Evolutionary conservation across 495 filamentous ascomycete species (phyloP).

Genomic region (Aspergillus ellipticus): DNA sequence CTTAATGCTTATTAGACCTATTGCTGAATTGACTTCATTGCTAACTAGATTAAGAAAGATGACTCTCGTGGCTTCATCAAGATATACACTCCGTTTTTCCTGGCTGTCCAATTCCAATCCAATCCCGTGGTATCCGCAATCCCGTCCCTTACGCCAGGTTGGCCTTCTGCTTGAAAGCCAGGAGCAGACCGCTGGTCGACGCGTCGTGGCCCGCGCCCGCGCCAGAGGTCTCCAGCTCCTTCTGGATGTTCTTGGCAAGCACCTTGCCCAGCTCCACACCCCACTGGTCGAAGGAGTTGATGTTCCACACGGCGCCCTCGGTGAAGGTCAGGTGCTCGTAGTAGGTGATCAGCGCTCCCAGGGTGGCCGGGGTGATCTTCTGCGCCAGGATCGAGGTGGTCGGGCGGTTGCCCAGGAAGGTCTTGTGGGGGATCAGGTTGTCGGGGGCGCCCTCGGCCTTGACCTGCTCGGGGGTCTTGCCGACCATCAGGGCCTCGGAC

Average conservation of each 20-base stretch:
- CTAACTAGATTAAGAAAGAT: conserved; percentile 8
- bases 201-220: conserved; percentile 70
- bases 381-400: conserved; percentile 93
- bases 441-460: conserved; percentile 83
- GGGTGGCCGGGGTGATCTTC: conserved; percentile 88
- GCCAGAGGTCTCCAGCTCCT: conserved; percentile 72
- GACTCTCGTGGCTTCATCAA: conserved; percentile 26
- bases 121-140: too few relatives aligned
- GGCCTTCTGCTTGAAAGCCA: conserved; percentile 75
- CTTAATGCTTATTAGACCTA: too few relatives aligned
- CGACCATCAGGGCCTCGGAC: conserved; percentile 96
- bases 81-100: conserved; percentile 24
- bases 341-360: conserved; percentile 95
- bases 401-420: conserved; percentile 95
- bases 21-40: too few relatives aligned
- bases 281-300: conserved; percentile 99
- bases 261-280: conserved; percentile 97
- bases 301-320: conserved; percentile 97
- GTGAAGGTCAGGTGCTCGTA: conserved; percentile 99
- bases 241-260: conserved; percentile 84
- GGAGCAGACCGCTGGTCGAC: conserved; percentile 83
- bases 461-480: conserved; percentile 88
- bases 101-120: conserved; percentile 8
- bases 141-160: conserved; percentile 35
- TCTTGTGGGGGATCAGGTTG: conserved; percentile 92